phyloP scores from a whole-genome alignment of 805 yeast genomes.

The Yarrowia sp. region DNA sequence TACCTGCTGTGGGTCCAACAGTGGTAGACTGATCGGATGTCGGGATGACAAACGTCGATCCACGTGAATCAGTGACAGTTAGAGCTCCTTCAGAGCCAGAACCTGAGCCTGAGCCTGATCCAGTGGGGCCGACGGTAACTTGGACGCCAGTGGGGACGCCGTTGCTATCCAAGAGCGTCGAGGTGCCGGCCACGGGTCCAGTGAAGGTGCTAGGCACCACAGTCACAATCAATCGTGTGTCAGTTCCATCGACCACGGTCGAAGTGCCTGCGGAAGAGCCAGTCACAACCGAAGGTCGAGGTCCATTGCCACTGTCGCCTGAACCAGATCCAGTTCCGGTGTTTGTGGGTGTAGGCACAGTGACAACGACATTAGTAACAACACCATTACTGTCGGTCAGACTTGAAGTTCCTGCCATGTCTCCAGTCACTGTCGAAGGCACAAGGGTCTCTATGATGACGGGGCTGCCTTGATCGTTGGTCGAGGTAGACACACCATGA shows the following conservation, averaged over 20 bases:
- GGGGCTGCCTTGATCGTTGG: not conserved
- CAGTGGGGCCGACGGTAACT: not conserved
- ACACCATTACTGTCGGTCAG: not conserved
- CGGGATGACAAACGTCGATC: not conserved
- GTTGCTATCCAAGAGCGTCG: not conserved
- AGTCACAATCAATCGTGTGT: not conserved
- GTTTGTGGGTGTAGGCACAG: not conserved
- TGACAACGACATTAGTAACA: not conserved
- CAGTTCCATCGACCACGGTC: not conserved
- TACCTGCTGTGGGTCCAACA: not conserved
- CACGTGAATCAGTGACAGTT: slow-evolving; percentile 1
- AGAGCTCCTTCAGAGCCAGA: not conserved
- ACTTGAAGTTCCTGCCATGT: not conserved
- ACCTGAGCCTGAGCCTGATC: not conserved
- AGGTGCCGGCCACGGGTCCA: slow-evolving; percentile 5
- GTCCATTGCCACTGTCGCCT: not conserved
- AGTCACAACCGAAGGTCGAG: not conserved
- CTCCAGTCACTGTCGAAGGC: not conserved
- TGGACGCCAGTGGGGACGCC: not conserved
- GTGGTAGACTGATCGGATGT: not conserved
- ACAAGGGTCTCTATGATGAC: not conserved
- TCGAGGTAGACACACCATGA: not conserved
- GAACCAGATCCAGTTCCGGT: not conserved
- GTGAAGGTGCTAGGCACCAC: not conserved
- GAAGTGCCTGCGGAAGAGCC: not conserved